Evolutionary conservation across 164 flowering plant species (phyloP), one percentile per base, ranked within the genome.

Genomic region (Tinospora cordifolia): DNA sequence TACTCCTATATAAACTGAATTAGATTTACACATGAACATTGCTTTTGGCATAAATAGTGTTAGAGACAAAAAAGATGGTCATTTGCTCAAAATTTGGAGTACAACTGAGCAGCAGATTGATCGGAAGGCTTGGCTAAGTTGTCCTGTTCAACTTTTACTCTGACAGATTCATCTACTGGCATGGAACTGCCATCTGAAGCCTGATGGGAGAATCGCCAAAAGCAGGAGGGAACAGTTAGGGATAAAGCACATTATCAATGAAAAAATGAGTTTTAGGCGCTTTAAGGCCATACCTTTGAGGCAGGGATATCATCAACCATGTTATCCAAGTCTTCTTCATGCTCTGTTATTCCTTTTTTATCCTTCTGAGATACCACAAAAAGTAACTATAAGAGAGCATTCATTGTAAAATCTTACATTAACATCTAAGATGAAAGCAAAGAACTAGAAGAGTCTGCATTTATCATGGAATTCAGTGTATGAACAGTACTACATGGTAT

Each of bases 141-240:
- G 58, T 82, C 87, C 49, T 68, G 83, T 72, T 83, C 90, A 3
- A 66, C 74, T 75, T 84, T 82, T 34, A 79, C 66, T 21, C 72
- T 59, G 9, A 30, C 17, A 13, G 83, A 77, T 72, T 81, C 87
- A 26, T 78, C 77, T 13, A 67, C 49, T 44, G 69, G 44, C 75
- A 68, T 74, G 12, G 81, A 62, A 67, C 62, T 74, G 12, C 63
- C 68, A 70, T 79, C 84, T 46, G 69, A 38, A 22, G 69, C 80
- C 87, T 86, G 84, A 62, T 49, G 68, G 34, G 49, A 59, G 54
- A 44, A 46, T 14, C 40, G n/a, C 11, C 22, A 64, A 22, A 30
- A 22, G 13, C 2, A 73, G 24, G 19, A 34, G 58, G 19, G 21
- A n/a, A 24, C 21, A 26, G 63, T 71, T 19, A 68, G 51, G 11